Evolutionary conservation across 2,329 filamentous ascomycete genomes (phyloP).

Genomic region (Ceratocystis ficicola): DNA sequence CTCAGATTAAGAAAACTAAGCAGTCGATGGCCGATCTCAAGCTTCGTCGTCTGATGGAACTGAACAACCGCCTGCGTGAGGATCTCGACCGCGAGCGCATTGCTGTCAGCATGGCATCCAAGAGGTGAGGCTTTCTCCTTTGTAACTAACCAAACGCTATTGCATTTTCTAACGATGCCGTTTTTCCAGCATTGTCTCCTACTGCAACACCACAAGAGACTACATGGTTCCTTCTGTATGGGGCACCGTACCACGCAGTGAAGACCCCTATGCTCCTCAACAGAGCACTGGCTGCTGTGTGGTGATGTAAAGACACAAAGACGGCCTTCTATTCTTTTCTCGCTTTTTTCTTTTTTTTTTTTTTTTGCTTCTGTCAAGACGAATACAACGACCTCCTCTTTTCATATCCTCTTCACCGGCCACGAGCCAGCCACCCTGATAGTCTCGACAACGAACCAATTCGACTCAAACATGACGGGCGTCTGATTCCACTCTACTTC

Average conservation of each 20-base stretch:
- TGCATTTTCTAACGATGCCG: conserved; percentile 7
- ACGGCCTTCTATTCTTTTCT: neutral
- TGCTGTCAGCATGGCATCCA: conserved; percentile 85
- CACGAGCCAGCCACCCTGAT: neutral
- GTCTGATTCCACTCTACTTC: conserved; percentile 24
- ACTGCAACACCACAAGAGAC: conserved; percentile 95
- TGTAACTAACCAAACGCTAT: conserved; percentile 11
- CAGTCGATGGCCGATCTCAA: conserved; percentile 99
- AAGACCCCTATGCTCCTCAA: conserved; percentile 97
- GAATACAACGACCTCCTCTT: neutral
- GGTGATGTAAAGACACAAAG: conserved; percentile 58
- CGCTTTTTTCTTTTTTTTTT: neutral
- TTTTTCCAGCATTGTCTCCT: conserved; percentile 71
- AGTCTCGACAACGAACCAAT: neutral
- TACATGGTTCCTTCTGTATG: conserved; percentile 98
- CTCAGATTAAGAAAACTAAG: conserved; percentile 79
- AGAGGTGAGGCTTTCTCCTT: conserved; percentile 51
- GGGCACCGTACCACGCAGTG: conserved; percentile 85
- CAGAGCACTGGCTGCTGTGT: conserved; percentile 86
- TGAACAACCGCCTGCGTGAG: conserved; percentile 91
- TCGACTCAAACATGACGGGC: neutral
- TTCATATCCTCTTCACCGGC: neutral
- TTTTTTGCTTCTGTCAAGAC: conserved; percentile 11
- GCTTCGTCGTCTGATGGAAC: conserved; percentile 85
- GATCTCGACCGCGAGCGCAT: conserved; percentile 92